Percentiles rank a stretch among this genome's conserved stretches.
Evolutionary conservation across 768 basidiomycete genomes (phyloP).

Genomic region (Tulasnella sp.): DNA sequence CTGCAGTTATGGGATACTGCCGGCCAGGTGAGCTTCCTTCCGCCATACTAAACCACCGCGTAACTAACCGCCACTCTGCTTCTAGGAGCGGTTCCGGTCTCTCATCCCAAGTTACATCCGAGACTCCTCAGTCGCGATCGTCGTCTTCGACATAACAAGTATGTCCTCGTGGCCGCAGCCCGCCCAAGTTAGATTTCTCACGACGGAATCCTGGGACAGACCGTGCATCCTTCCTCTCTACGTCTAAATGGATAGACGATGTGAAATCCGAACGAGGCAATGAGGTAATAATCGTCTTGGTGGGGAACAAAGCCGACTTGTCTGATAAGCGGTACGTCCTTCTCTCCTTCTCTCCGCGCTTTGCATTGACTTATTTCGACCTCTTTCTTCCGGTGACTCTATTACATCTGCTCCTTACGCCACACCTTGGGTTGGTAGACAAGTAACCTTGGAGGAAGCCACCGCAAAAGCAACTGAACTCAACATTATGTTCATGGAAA

Average conservation of each 20-base stretch:
- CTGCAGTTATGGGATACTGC: constrained; percentile 99
- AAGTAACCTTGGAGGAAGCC: constrained; percentile 98
- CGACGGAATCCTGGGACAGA: constrained; percentile 40
- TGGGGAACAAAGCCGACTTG: constrained; percentile 98
- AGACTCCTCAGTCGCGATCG: constrained; percentile 97
- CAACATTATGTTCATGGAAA: constrained; percentile 98
- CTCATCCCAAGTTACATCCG: constrained; percentile 98
- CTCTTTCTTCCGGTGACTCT: too few relatives aligned
- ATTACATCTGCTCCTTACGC: not conserved
- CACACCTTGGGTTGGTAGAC: constrained; percentile 42
- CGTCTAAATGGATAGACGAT: constrained; percentile 99
- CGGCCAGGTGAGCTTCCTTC: constrained; percentile 55
- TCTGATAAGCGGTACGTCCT: constrained; percentile 87
- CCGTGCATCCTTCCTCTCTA: constrained; percentile 96
- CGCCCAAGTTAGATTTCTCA: not conserved
- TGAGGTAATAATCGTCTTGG: constrained; percentile 96
- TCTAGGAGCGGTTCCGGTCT: constrained; percentile 90
- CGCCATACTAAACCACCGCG: not conserved
- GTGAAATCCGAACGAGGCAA: constrained; percentile 94
- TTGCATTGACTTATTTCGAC: not conserved
- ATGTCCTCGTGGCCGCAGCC: constrained; percentile 32
- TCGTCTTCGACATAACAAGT: constrained; percentile 99
- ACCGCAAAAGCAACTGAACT: constrained; percentile 84
- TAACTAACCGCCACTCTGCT: not conserved
- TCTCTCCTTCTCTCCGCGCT: not conserved